phyloP scores from a whole-genome alignment of 2,329 filamentous ascomycete genomes.

The Fusarium protoensiforme region DNA sequence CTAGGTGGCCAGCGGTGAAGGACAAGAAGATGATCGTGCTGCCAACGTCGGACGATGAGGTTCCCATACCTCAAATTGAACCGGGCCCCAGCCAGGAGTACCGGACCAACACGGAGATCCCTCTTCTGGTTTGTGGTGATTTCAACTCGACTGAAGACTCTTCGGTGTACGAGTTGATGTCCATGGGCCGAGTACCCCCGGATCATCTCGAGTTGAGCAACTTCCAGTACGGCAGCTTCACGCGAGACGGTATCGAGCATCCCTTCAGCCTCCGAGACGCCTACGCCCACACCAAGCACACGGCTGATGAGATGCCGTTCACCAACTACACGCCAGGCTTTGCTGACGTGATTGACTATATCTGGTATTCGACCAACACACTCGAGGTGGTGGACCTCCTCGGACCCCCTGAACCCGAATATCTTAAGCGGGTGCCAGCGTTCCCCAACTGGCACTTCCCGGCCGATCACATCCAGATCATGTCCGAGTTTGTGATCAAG shows the following conservation, averaged over 20 bases:
- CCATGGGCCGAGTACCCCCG: slow-evolving; percentile 80
- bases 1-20: slow-evolving; percentile 80
- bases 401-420: slow-evolving; percentile 86
- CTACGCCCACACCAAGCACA: slow-evolving; percentile 84
- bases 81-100: slow-evolving; percentile 89
- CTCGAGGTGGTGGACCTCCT: slow-evolving; percentile 86
- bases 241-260: slow-evolving; percentile 90
- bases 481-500: slow-evolving; percentile 91
- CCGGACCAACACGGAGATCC: slow-evolving; percentile 85
- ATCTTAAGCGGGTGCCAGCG: slow-evolving; percentile 86
- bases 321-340: slow-evolving; percentile 98
- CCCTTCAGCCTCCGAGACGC: slow-evolving; percentile 94
- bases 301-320: slow-evolving; percentile 86
- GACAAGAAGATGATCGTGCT: slow-evolving; percentile 76
- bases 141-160: slow-evolving; percentile 93
- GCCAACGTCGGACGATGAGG: slow-evolving; percentile 56
- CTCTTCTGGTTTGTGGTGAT: slow-evolving; percentile 91
- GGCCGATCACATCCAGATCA: slow-evolving; percentile 89
- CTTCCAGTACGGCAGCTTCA: slow-evolving; percentile 93
- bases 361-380: slow-evolving; percentile 95
- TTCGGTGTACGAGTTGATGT: slow-evolving; percentile 90
- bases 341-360: slow-evolving; percentile 92
- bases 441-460: slow-evolving; percentile 97
- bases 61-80: slow-evolving; percentile 64
- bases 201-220: slow-evolving; percentile 83